Evolutionary conservation across 176 grass and related monocot species (phyloP).

Genomic region (Carex parvula): DNA sequence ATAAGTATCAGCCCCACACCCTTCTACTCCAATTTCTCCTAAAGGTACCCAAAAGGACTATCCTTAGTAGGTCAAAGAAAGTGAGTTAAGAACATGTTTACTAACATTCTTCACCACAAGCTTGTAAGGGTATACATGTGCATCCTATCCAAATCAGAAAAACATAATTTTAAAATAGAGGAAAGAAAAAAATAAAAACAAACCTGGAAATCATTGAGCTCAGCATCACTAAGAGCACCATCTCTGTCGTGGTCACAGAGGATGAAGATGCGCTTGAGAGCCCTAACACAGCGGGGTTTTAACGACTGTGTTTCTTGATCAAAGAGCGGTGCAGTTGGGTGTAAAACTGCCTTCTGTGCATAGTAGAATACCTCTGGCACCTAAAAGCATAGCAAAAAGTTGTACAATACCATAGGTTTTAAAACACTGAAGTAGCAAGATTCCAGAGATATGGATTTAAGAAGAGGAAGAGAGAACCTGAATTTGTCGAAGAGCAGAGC

Average conservation of each 20-base stretch:
- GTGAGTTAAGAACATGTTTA: not conserved
- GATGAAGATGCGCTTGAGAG: slow-evolving; percentile 93
- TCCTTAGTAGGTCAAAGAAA: not conserved
- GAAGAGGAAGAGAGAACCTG: slow-evolving; percentile 43
- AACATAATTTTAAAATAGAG: not conserved
- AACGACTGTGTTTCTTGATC: slow-evolving; percentile 88
- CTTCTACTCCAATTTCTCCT: not conserved
- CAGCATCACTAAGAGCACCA: slow-evolving; percentile 83
- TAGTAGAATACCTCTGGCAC: slow-evolving; percentile 93
- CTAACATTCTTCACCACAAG: not conserved
- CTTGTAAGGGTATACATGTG: not conserved
- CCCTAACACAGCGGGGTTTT: slow-evolving; percentile 87
- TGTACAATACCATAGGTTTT: slow-evolving; percentile 6
- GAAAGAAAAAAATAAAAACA: not conserved
- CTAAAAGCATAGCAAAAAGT: slow-evolving; percentile 25
- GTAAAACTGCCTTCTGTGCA: slow-evolving; percentile 92
- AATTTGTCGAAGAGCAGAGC: slow-evolving; percentile 90
- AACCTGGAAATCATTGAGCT: slow-evolving; percentile 98
- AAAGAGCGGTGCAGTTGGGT: slow-evolving; percentile 89
- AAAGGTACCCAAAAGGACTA: not conserved
- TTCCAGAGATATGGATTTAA: not conserved
- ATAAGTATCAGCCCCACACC: not conserved
- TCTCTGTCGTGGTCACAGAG: slow-evolving; percentile 84
- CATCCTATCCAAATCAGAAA: slow-evolving; percentile 9
- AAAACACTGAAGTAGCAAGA: not conserved